A percentile compares a stretch with the other conserved stretches of the same genome.
Evolutionary conservation across 352 stramenopile species (phyloP).

Genomic region (Globisporangium iwayamae): DNA sequence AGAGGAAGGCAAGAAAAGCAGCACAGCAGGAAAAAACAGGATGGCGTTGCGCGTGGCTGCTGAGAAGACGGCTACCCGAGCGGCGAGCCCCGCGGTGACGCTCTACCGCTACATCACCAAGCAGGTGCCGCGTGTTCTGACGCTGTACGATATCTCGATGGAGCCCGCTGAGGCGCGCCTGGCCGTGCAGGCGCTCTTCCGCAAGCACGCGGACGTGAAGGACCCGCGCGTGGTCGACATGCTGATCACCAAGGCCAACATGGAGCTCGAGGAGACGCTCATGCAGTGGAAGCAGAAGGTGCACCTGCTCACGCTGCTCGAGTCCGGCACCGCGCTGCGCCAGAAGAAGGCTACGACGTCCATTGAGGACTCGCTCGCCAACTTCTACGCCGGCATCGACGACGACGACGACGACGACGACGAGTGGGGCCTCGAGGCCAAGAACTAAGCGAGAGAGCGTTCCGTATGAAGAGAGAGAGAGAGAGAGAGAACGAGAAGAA

Average conservation of each 20-base stretch:
- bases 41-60: slow-evolving; percentile 79
- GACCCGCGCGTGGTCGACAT: slow-evolving; percentile 93
- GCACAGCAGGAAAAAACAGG: slow-evolving; percentile 1
- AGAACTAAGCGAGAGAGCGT: slow-evolving; percentile 20
- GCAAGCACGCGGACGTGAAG: slow-evolving; percentile 92
- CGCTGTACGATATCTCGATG: slow-evolving; percentile 98
- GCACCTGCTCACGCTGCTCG: slow-evolving; percentile 89
- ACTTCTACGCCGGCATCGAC: slow-evolving; percentile 76
- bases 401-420: slow-evolving; percentile 68
- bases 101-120: slow-evolving; percentile 89
- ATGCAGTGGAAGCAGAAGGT: slow-evolving; percentile 98
- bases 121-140: slow-evolving; percentile 94
- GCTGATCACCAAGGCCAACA: slow-evolving; percentile 97
- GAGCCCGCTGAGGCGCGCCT: slow-evolving; percentile 83
- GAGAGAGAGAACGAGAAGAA: too few relatives aligned
- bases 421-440: slow-evolving; percentile 32
- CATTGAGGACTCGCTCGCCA: slow-evolving; percentile 64
- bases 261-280: slow-evolving; percentile 97
- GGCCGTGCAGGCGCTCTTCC: slow-evolving; percentile 93
- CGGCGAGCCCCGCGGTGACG: slow-evolving; percentile 74
- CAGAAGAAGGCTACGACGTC: slow-evolving; percentile 37
- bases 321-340: slow-evolving; percentile 58
- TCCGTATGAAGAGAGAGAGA: slow-evolving; percentile 2
- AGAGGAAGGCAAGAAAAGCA: not conserved
- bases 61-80: slow-evolving; percentile 56